Percentiles rank a stretch among this genome's conserved stretches.
These are phyloP conservation scores for Blastobotrys aristatus DNA, from an alignment of 1,139 yeast genomes.

Conservation along the genomic window DNA sequence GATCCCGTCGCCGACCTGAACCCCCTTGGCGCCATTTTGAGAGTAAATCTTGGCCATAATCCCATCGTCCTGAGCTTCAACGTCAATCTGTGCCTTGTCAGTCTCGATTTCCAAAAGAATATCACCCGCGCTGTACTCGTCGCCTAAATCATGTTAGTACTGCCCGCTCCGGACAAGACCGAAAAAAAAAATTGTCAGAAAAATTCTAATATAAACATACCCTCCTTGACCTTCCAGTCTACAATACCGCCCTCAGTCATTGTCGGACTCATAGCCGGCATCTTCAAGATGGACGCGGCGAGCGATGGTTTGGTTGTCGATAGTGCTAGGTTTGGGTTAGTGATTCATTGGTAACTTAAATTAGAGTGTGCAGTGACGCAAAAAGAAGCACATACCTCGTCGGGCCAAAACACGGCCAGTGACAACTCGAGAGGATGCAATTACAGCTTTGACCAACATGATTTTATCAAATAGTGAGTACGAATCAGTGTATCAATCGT, in stretches of 20 bases:
- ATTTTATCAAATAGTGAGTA: background rate
- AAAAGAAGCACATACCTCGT: slow-evolving; percentile 8
- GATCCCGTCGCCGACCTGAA: slow-evolving; percentile 85
- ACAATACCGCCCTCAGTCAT: slow-evolving; percentile 98
- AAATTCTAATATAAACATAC: slow-evolving; percentile 31
- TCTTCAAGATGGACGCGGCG: slow-evolving; percentile 59
- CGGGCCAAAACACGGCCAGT: slow-evolving; percentile 13
- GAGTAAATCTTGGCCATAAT: slow-evolving; percentile 69
- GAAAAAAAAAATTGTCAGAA: background rate
- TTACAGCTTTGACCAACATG: slow-evolving; percentile 10
- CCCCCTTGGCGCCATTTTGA: slow-evolving; percentile 67
- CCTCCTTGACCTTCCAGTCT: slow-evolving; percentile 85
- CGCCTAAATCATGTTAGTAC: slow-evolving; percentile 34
- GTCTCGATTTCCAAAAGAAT: slow-evolving; percentile 85
- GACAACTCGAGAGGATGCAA: slow-evolving; percentile 11
- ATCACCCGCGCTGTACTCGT: slow-evolving; percentile 74
- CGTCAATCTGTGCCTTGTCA: slow-evolving; percentile 89
- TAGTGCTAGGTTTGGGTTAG: slow-evolving; percentile 5
- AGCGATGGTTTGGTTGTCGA: slow-evolving; percentile 7
- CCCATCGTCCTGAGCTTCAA: slow-evolving; percentile 93
- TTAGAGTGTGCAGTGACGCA: background rate
- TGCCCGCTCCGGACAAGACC: slow-evolving; percentile 3
- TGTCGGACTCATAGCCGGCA: slow-evolving; percentile 99
- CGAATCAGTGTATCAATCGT: background rate
- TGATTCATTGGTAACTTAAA: background rate